A percentile compares a stretch with the other conserved stretches of the same genome.
Evolutionary conservation across 495 filamentous ascomycete genomes (phyloP).

Genomic region (Talaromyces stipitatus): DNA sequence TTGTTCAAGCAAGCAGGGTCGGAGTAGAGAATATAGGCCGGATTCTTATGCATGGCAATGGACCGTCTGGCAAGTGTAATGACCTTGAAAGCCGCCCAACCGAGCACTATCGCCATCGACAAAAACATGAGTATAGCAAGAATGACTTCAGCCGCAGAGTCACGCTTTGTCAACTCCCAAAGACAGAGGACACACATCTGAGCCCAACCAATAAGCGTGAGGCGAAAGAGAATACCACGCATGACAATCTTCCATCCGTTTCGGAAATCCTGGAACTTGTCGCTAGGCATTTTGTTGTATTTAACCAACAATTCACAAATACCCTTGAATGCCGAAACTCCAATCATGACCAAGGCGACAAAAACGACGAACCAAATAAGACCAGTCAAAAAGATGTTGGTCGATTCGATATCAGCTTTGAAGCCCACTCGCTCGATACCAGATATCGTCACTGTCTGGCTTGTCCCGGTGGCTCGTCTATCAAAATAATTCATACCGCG

Average conservation of each 20-base stretch:
- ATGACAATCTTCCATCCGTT: constrained; percentile 82
- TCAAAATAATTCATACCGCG: constrained; percentile 41
- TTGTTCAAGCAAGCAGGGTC: constrained; percentile 90
- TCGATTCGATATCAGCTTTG: constrained; percentile 72
- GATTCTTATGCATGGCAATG: constrained; percentile 87
- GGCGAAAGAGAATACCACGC: constrained; percentile 86
- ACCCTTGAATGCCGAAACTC: constrained; percentile 73
- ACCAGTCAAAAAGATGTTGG: constrained; percentile 92
- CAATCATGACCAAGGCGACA: constrained; percentile 60
- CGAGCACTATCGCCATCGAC: constrained; percentile 70
- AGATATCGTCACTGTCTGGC: constrained; percentile 54
- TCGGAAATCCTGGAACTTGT: constrained; percentile 91
- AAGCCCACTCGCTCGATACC: constrained; percentile 92
- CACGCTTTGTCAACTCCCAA: constrained; percentile 84
- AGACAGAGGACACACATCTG: constrained; percentile 87
- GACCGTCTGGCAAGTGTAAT: constrained; percentile 82
- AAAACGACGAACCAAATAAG: constrained; percentile 86
- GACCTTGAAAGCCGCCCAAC: constrained; percentile 84
- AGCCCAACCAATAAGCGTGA: constrained; percentile 86
- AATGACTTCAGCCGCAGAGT: constrained; percentile 83
- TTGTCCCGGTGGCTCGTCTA: constrained; percentile 31
- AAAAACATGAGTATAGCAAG: constrained; percentile 86
- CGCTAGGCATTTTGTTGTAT: constrained; percentile 69
- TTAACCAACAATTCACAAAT: constrained; percentile 66
- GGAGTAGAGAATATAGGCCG: constrained; percentile 94